A percentile compares a stretch with the other conserved stretches of the same genome.
These are phyloP conservation scores for Murraya koenigii DNA, from an alignment of 345 rosid species.

Conservation along the genomic window DNA sequence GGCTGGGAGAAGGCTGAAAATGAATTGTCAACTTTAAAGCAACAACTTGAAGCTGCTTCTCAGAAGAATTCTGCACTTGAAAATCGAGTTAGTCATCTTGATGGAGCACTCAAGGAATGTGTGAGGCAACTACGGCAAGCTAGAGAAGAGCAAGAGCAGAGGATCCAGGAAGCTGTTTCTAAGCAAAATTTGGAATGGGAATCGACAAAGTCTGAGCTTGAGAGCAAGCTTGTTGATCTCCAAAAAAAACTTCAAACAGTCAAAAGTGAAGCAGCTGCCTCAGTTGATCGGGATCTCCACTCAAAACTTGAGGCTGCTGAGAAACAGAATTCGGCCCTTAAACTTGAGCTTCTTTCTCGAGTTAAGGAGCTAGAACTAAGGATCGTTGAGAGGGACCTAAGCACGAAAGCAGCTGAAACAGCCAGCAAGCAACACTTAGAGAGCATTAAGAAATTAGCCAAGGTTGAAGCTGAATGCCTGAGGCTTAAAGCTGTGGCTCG, in stretches of 20 bases:
- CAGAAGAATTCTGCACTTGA: constrained; percentile 54
- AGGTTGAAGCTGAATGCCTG: constrained; percentile 76
- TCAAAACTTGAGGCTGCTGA: constrained; percentile 54
- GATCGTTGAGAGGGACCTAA: constrained; percentile 77
- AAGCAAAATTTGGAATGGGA: constrained; percentile 65
- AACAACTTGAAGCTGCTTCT: constrained; percentile 65
- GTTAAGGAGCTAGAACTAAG: constrained; percentile 57
- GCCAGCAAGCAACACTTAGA: constrained; percentile 90
- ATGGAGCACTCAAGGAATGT: constrained; percentile 95
- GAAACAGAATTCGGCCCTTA: constrained; percentile 63
- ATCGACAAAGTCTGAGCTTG: constrained; percentile 49
- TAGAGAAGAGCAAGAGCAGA: constrained; percentile 81
- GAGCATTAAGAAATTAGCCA: constrained; percentile 72
- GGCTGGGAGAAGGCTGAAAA: constrained; percentile 99
- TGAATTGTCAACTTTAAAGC: constrained; percentile 58
- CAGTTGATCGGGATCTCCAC: constrained; percentile 34
- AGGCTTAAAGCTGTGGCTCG: constrained; percentile 54
- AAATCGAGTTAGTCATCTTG: constrained; percentile 78
- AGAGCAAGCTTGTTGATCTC: constrained; percentile 42
- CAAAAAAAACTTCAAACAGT: constrained; percentile 38
- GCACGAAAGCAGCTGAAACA: constrained; percentile 81
- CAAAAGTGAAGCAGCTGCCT: constrained; percentile 29
- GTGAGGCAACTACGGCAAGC: constrained; percentile 84
- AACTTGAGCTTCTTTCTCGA: constrained; percentile 46
- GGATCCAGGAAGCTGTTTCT: constrained; percentile 52